phyloP scores from a whole-genome alignment of 2,329 filamentous ascomycete species.

The Pseudocercospora eumusae region DNA sequence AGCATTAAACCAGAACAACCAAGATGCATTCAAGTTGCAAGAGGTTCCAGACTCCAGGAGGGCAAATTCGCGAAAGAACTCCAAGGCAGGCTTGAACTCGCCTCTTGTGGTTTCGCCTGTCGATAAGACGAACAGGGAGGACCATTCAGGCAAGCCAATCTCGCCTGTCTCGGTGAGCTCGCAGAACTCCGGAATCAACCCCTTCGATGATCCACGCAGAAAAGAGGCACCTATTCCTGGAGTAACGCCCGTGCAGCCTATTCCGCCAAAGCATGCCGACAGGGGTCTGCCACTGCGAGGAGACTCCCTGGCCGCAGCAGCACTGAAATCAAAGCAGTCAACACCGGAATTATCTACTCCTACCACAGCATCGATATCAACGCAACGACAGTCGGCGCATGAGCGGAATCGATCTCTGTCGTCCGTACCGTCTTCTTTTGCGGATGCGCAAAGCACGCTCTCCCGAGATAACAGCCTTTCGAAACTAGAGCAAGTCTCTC shows the following conservation, averaged over 20 bases:
- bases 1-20: constrained; percentile 29
- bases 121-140: constrained; percentile 33
- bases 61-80: constrained; percentile 49
- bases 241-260: constrained; percentile 33
- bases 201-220: constrained; percentile 43
- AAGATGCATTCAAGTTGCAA: constrained; percentile 68
- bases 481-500: constrained; percentile 20
- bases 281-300: constrained; percentile 55
- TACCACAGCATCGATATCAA: constrained; percentile 42
- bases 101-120: constrained; percentile 46
- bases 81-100: constrained; percentile 48
- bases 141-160: constrained; percentile 38
- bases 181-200: constrained; percentile 42
- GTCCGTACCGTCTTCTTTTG: constrained; percentile 40
- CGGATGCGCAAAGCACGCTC: constrained; percentile 39
- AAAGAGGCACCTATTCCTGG: constrained; percentile 31
- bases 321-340: constrained; percentile 31
- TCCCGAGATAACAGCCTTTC: constrained; percentile 33
- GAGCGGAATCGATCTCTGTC: constrained; percentile 46
- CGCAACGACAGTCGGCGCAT: constrained; percentile 30
- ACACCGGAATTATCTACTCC: constrained; percentile 43
- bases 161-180: constrained; percentile 43
- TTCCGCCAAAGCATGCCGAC: constrained; percentile 44
- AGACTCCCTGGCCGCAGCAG: constrained; percentile 56
- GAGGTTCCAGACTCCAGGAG: constrained; percentile 70